Evolutionary conservation across 495 filamentous ascomycete genomes (phyloP).

Genomic region (Coniosporium apollinis): DNA sequence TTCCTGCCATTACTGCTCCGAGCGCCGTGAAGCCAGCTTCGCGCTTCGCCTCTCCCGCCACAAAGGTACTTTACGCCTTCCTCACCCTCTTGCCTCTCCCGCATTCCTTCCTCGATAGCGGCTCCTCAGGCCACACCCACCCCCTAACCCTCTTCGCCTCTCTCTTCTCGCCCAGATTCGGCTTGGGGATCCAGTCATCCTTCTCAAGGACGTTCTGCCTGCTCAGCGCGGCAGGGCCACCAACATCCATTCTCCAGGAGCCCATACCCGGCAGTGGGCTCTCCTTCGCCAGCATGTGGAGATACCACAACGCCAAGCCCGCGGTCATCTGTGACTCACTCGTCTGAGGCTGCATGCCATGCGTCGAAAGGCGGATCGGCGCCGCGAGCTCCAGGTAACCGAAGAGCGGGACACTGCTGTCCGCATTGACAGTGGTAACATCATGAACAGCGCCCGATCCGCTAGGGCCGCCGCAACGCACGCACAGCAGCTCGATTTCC

Average conservation of each 20-base stretch:
- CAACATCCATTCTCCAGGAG: constrained; percentile 60
- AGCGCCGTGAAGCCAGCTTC: no score
- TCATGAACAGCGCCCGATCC: not conserved
- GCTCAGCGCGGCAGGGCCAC: constrained; percentile 61
- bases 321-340: constrained; percentile 47
- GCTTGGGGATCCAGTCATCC: constrained; percentile 78
- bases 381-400: constrained; percentile 65
- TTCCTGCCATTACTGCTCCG: no score
- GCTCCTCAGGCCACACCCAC: constrained; percentile 72
- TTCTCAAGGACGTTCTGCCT: constrained; percentile 49
- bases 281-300: constrained; percentile 74
- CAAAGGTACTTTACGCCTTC: no score
- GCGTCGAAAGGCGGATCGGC: constrained; percentile 35
- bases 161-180: constrained; percentile 63
- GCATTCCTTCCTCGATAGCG: constrained; percentile 37
- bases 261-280: constrained; percentile 47
- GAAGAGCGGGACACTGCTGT: constrained; percentile 50
- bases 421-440: constrained; percentile 42
- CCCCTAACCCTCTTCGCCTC: constrained; percentile 68
- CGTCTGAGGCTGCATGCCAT: constrained; percentile 13
- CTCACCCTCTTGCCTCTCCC: constrained; percentile 18
- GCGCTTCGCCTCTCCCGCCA: no score
- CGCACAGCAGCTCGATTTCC: constrained; percentile 83
- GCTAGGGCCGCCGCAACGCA: constrained; percentile 34
- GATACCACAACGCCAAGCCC: constrained; percentile 51